A percentile compares a stretch with the other conserved stretches of the same genome.
Evolutionary conservation across 2,329 filamentous ascomycete genomes (phyloP).

Genomic region (Apiospora phragmitis): DNA sequence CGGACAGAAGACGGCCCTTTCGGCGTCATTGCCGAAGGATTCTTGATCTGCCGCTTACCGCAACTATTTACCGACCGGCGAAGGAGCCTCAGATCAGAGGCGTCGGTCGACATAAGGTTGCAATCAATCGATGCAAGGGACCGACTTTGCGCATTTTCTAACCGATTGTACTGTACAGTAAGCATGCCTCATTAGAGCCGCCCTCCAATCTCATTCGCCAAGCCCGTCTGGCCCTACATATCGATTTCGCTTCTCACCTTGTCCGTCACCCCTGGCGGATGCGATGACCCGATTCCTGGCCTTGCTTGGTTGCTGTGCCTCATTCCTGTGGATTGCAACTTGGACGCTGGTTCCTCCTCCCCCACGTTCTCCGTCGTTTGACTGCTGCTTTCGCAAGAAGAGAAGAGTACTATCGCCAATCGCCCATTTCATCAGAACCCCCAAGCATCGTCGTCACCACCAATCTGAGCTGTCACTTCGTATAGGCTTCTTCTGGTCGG

Average conservation of each 20-base stretch:
- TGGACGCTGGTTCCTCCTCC: not conserved
- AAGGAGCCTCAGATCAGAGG: not conserved
- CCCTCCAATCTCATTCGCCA: not conserved
- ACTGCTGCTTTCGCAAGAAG: not conserved
- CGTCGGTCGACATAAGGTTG: not conserved
- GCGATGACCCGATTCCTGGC: not conserved
- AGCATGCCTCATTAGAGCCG: not conserved
- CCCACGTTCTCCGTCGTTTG: not conserved
- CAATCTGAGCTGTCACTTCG: not conserved
- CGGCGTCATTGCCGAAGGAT: not conserved
- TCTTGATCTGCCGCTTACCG: not conserved
- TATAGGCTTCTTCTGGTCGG: not conserved
- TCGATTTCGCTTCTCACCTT: not conserved
- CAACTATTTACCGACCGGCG: not conserved
- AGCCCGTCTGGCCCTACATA: not conserved
- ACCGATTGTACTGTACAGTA: not conserved
- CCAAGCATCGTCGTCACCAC: not conserved
- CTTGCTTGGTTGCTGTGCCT: not conserved
- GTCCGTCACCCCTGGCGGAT: not conserved
- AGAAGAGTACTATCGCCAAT: not conserved
- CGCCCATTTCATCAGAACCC: not conserved
- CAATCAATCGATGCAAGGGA: not conserved
- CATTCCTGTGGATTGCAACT: not conserved
- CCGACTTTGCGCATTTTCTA: not conserved
- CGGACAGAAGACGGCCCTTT: not conserved